Base-by-base conservation (phyloP, 345 rosid genomes). In the Populus deltoides region DNA sequence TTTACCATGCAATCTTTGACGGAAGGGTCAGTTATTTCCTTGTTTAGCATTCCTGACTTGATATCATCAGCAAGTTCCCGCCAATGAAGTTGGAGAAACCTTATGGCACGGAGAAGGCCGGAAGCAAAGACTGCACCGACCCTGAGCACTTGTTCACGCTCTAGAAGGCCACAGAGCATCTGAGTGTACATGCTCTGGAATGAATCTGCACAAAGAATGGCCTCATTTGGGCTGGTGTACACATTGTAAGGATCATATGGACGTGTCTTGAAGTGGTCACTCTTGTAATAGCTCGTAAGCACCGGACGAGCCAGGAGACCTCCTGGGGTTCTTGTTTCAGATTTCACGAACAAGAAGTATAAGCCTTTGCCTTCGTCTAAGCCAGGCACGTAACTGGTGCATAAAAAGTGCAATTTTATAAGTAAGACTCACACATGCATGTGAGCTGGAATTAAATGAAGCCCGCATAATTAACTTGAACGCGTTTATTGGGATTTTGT, bases 351-450 rank as follows among this genome's bases (percentile, higher is more conserved):
- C 74, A 83, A 53, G 70, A 85, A 85, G 74, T 81, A 96, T 11
- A 96, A 77, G 5, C 93, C 99, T 62, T 96, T 96, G 84, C 99
- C 99, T 80, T 93, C 88, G 86, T 96, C 91, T 80, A 96, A 79
- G 0, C 97, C 99, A 2, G 92, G 93, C 73, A 96, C 97, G 80
- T 83, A 92, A 33, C 98, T 95, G 86, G 85, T 68, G 17, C 81
- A 77, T 62, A 39, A 75, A 75, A 59, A 79, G 8, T 70, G 51
- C 38, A 62, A 35, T 43, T 79, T 55, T 22, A 7, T 9, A 4
- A 29, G 33, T 17, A 66, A 66, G 27, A 22, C 10, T 47, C 29
- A 17, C 45, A 13, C 1, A 25, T 35, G 72, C 73, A 75, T 63
- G 76, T 71, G 79, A n/a, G 69, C 31, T 5, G 68, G 66, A 71